phyloP scores from a whole-genome alignment of 2,329 filamentous ascomycete species.

The Phialophora macrospora region DNA sequence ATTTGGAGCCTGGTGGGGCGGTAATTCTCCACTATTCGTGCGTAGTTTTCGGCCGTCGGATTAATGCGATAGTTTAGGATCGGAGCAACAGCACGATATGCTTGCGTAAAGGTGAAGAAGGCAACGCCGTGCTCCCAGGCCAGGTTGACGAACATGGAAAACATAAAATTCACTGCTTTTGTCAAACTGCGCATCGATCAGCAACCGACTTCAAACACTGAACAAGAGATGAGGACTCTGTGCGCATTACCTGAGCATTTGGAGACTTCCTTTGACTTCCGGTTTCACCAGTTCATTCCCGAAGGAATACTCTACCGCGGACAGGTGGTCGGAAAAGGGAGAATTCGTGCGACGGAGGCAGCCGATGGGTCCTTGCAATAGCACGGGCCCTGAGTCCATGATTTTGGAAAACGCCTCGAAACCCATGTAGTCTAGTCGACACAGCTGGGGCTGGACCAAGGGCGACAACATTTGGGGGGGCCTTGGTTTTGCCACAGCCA shows the following conservation, averaged over 20 bases:
- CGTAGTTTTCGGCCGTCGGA: not conserved
- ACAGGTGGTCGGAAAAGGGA: conserved; percentile 1
- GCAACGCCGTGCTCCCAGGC: conserved; percentile 1
- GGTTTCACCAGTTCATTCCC: conserved; percentile 2
- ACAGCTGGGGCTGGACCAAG: not conserved
- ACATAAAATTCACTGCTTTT: conserved; percentile 1
- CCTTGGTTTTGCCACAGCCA: not conserved
- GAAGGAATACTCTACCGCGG: conserved; percentile 3
- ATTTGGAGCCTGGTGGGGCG: conserved; percentile 14
- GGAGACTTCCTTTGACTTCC: not conserved
- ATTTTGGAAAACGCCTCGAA: conserved; percentile 3
- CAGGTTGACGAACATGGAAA: conserved; percentile 3
- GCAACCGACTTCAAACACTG: not conserved
- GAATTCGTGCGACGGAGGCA: conserved; percentile 1
- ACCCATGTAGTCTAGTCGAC: not conserved
- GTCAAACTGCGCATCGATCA: not conserved
- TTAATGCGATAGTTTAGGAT: conserved; percentile 1
- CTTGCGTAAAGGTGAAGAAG: conserved; percentile 4
- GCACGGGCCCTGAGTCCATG: not conserved
- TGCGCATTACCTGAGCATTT: not conserved
- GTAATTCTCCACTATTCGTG: conserved; percentile 6
- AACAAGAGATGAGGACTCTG: not conserved
- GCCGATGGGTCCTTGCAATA: not conserved
- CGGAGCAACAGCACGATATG: conserved; percentile 4
- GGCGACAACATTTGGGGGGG: conserved; percentile 2